Conservation (phyloP, 2,329 filamentous ascomycete species). For the Sclerotinia minor region DNA sequence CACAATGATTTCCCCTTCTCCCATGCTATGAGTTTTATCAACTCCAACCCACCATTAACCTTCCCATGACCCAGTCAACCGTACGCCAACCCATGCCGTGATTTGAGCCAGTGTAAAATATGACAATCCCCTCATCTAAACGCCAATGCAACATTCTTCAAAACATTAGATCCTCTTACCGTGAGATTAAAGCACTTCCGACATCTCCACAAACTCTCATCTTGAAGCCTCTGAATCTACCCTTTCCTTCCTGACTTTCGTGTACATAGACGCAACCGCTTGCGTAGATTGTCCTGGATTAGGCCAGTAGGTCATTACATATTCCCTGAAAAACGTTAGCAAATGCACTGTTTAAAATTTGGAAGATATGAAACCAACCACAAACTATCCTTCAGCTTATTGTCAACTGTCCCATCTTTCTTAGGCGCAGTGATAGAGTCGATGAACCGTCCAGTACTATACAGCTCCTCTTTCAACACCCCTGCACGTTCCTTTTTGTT, state of each 20-base stretch:
- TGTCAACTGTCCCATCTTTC: constrained; percentile 29
- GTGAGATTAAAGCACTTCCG: constrained; percentile 1
- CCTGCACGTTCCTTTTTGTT: constrained; percentile 62
- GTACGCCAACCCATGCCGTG: constrained; percentile 17
- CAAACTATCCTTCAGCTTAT: constrained; percentile 37
- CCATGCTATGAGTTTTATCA: constrained; percentile 17
- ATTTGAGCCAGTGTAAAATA: constrained; percentile 18
- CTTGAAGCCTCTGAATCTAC: constrained; percentile 14
- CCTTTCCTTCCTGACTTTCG: constrained; percentile 34
- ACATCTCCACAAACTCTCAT: constrained; percentile 5
- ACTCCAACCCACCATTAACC: constrained; percentile 11
- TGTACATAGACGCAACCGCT: constrained; percentile 38
- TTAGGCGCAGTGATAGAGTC: constrained; percentile 43
- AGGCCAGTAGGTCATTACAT: constrained; percentile 42
- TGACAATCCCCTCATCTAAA: constrained; percentile 17
- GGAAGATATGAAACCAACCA: constrained; percentile 35
- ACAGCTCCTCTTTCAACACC: constrained; percentile 60
- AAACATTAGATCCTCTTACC: constrained; percentile 9
- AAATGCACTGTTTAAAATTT: neutral
- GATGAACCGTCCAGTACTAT: constrained; percentile 64
- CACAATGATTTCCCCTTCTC: constrained; percentile 6
- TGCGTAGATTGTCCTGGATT: constrained; percentile 34
- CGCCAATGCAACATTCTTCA: constrained; percentile 16
- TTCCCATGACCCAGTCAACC: constrained; percentile 7
- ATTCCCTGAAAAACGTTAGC: constrained; percentile 38